Evolutionary conservation across 2,329 filamentous ascomycete species (phyloP).

Genomic region (Dothistroma septosporum): DNA sequence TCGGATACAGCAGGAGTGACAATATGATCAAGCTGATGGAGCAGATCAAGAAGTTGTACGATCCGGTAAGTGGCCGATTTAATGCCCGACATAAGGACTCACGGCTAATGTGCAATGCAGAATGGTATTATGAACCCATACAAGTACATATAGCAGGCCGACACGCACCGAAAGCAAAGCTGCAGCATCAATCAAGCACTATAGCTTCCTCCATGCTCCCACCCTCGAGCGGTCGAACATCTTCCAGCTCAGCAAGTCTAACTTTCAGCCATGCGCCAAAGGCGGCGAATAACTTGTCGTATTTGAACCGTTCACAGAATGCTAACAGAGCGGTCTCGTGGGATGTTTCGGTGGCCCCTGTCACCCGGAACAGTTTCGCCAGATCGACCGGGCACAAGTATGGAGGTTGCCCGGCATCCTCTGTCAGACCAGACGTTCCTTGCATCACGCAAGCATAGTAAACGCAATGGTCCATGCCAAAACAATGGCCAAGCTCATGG

Average conservation of each 20-base stretch:
- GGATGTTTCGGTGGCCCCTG: not conserved
- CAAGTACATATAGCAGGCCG: conserved; percentile 68
- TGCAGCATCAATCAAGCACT: not conserved
- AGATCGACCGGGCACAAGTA: conserved; percentile 60
- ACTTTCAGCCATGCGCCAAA: conserved; percentile 4
- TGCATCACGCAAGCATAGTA: conserved; percentile 65
- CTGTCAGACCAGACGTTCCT: conserved; percentile 52
- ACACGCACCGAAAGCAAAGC: not conserved
- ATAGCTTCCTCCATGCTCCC: not conserved
- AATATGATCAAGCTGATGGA: conserved; percentile 89
- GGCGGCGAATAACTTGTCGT: conserved; percentile 5
- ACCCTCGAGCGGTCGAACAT: not conserved
- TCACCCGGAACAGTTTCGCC: conserved; percentile 45
- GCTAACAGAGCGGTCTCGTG: not conserved
- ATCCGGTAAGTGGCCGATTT: conserved; percentile 65
- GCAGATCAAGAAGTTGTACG: conserved; percentile 89
- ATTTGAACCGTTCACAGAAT: conserved; percentile 3
- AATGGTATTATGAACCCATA: conserved; percentile 99
- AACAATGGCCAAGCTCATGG: conserved; percentile 65
- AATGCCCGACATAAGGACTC: not conserved
- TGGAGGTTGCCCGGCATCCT: conserved; percentile 60
- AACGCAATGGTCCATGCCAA: conserved; percentile 62
- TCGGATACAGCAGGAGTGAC: conserved; percentile 85
- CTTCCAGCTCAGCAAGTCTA: not conserved
- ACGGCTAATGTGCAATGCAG: conserved; percentile 43